phyloP scores from a whole-genome alignment of 805 yeast genomes.

The Cyberlindnera petersonii region DNA sequence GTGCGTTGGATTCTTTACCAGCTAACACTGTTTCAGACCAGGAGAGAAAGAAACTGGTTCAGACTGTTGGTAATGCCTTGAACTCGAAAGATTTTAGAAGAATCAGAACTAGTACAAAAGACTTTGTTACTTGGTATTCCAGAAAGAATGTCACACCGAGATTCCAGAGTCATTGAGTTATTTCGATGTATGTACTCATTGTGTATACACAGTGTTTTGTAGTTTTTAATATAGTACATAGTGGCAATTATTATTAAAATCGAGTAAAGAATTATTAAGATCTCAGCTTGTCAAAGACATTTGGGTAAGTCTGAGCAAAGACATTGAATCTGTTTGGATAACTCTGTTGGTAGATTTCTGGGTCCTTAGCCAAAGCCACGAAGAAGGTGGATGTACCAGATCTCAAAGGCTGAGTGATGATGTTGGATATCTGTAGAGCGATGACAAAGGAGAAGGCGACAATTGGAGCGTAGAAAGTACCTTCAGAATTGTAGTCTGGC shows the following conservation, averaged over 20 bases:
- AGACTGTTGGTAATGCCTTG: constrained; percentile 55
- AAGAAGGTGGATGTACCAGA: constrained; percentile 83
- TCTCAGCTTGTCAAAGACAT: constrained; percentile 54
- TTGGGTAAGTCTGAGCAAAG: constrained; percentile 62
- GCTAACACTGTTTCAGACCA: constrained; percentile 56
- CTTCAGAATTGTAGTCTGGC: constrained; percentile 59
- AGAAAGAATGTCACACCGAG: constrained; percentile 63
- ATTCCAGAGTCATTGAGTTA: constrained; percentile 20
- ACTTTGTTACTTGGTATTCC: constrained; percentile 79
- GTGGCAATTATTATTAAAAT: background rate
- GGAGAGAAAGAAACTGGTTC: constrained; percentile 63
- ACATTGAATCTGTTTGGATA: constrained; percentile 67
- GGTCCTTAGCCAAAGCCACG: constrained; percentile 79
- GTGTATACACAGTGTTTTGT: background rate
- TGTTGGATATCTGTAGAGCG: constrained; percentile 69
- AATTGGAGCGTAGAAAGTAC: constrained; percentile 64
- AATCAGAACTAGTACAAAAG: constrained; percentile 66
- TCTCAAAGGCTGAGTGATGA: constrained; percentile 69
- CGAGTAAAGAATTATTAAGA: constrained; percentile 1
- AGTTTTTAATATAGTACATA: background rate
- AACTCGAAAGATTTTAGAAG: constrained; percentile 68
- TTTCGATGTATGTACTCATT: background rate
- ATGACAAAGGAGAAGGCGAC: constrained; percentile 71
- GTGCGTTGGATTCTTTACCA: constrained; percentile 55
- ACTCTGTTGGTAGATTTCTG: constrained; percentile 71